These are phyloP conservation scores for Jacaranda copaia DNA, from an alignment of 257 asterid genomes.

Conservation along the genomic window DNA sequence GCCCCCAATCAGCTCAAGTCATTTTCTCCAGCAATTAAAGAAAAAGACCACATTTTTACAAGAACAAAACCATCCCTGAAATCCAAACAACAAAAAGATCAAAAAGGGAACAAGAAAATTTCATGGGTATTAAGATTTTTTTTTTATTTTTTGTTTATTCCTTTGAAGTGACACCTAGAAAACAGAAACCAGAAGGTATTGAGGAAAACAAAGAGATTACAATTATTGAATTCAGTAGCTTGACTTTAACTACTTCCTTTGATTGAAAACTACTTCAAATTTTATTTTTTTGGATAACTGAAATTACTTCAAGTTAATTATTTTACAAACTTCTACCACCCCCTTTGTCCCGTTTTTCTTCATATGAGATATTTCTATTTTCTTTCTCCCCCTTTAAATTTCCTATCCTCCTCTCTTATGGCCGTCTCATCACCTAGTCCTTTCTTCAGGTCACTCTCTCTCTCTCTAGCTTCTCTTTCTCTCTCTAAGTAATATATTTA, in stretches of 20 bases:
- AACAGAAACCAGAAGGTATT: neutral
- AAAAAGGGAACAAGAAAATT: neutral
- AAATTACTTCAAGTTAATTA: neutral
- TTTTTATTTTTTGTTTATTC: neutral
- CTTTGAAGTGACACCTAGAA: neutral
- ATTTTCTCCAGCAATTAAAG: too few species aligned
- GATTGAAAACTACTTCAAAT: constrained; percentile 31
- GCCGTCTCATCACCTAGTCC: constrained; percentile 16
- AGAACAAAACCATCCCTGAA: neutral
- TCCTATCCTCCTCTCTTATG: constrained; percentile 7
- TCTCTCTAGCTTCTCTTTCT: constrained; percentile 15
- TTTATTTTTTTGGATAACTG: too few species aligned
- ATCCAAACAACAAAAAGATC: neutral
- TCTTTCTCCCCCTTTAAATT: constrained; percentile 9
- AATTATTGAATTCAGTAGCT: constrained; percentile 10
- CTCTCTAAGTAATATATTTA: neutral
- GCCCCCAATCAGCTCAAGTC: too few species aligned
- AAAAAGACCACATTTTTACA: neutral
- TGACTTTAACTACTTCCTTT: constrained; percentile 20
- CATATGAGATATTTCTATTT: neutral
- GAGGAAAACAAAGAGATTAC: neutral
- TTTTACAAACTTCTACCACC: constrained; percentile 3
- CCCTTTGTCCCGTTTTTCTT: neutral
- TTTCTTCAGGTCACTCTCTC: constrained; percentile 33
- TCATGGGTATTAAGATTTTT: neutral